Base-by-base conservation (phyloP, 2,329 filamentous ascomycete genomes). In the Trichophyton mentagrophytes region DNA sequence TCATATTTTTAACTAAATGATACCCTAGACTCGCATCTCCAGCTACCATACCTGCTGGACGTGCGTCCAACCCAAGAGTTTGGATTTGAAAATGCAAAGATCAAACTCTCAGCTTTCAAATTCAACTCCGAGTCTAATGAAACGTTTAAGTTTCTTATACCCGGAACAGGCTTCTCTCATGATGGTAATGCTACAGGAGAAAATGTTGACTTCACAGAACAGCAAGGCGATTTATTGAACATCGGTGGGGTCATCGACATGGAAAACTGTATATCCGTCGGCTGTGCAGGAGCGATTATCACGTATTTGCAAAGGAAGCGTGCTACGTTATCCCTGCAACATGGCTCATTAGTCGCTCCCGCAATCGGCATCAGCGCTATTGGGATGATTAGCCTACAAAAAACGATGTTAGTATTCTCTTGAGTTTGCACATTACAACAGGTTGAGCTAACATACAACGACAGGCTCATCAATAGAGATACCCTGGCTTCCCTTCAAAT, bases 221-320 rank as follows among this genome's bases (percentile, higher is more conserved):
- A 79, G 38, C 84, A 87, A 66, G 83, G 84, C 33, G 83, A 80
- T 62, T 69, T 88, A 6, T 79, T 95, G 66, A 83, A 84, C 51
- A 79, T 95, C 7, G 84, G 86, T 2, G 82, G 87, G 1, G 82
- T 78, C 63, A 80, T 95, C 63, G 85, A 95, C 67, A 75, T 93
- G 60, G 86, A 92, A 2, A 92, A 87, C 66, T 77, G 74, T 4
- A 70, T 88, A 11, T 89, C 90, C 77, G 78, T 95, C 56, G 88
- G 89, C 2, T 97, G 93, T 73, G 88, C 87, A 27, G 90, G 91
- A n/a, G 91, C 91, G 27, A 76, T 97, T 1, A 74, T 97, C n/a
- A 81, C 82, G 3, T 89, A 95, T 65, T 73, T 96, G 25, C 84
- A 89, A 66, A 84, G 89, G 59, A 81, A 84, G 66, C 80, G 80